Base-by-base conservation (phyloP, 2,329 filamentous ascomycete genomes). In the Fusarium incarnatum region DNA sequence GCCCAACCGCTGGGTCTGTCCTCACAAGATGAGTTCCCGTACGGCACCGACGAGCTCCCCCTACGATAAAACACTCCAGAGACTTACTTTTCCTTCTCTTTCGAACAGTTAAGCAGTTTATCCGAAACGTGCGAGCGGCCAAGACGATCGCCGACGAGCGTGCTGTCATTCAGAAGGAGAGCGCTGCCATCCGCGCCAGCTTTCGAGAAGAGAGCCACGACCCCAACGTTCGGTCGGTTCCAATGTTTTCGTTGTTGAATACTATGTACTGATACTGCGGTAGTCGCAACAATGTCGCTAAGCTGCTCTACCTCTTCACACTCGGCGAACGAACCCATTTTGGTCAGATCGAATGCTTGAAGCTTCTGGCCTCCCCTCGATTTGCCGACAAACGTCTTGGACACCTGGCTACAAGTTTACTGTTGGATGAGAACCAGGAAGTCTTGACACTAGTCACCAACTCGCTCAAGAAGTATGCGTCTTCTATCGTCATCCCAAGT, bases 91-190 rank as follows among this genome's bases (percentile, higher is more conserved):
- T 27, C 49, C 11, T 56, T 66, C 61, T 56, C 23, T 15, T 34
- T 52, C 23, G 59, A 71, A 64, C 79, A 98, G 96, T 99, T 81
- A 99, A 99, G 85, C 96, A 98, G 84, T 99, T 99, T 84, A 99
- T 99, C 83, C 94, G 96, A 80, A 98, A 98, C 83, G 96, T 99
- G 79, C 94, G 96, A 80, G 95, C 96, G 67, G 94, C 96, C 66
- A 99, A 99, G 86, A 99, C 96, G 37, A 98, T 99, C 79, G 97
- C 97, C 80, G 96, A 99, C 83, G 96, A 99, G 85, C 91, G 96
- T 79, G 95, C 96, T 55, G 96, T 99, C 60, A 97, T 99, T 70
- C 96, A 98, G 78, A 99, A 99, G 83, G 96, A 99, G 85, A 99
- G 96, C 83, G 96, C 96, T 63, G 93, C 95, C 49, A 99, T 99